Conservation (phyloP, 2,329 filamentous ascomycete species). For the Microcera coccophila region DNA sequence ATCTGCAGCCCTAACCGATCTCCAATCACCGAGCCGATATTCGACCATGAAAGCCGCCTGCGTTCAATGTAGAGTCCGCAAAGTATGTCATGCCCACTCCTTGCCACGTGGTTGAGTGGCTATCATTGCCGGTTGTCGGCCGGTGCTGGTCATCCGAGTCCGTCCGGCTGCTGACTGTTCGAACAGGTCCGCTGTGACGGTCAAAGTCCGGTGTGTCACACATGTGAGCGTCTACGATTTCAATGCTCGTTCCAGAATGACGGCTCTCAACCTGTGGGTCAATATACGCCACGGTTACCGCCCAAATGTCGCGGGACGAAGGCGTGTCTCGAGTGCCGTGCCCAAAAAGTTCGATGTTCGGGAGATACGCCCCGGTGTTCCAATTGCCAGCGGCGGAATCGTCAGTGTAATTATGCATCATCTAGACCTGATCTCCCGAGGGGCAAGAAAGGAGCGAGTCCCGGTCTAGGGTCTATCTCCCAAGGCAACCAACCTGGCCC, state of each 20-base stretch:
- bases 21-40: not conserved
- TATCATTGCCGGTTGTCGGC: not conserved
- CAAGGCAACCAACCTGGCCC: conserved; percentile 9
- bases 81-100: conserved; percentile 14
- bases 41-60: conserved; percentile 25
- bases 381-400: conserved; percentile 24
- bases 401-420: conserved; percentile 18
- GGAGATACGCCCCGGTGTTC: conserved; percentile 23
- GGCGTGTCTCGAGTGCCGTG: conserved; percentile 24
- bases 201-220: conserved; percentile 22
- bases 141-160: conserved; percentile 1
- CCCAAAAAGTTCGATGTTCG: conserved; percentile 28
- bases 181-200: conserved; percentile 28
- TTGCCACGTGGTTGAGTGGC: conserved; percentile 3
- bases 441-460: not conserved
- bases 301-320: conserved; percentile 26
- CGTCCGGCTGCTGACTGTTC: too few species aligned
- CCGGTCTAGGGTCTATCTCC: conserved; percentile 7
- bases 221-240: conserved; percentile 25
- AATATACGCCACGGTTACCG: conserved; percentile 22
- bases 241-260: conserved; percentile 28
- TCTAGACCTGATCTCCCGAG: conserved; percentile 12
- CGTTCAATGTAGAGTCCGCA: conserved; percentile 28
- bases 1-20: not conserved
- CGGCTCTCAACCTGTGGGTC: conserved; percentile 18